Percentiles rank a stretch among this genome's conserved stretches.
Conservation (phyloP, 2,329 filamentous ascomycete genomes). For the Fusarium denticulatum region DNA sequence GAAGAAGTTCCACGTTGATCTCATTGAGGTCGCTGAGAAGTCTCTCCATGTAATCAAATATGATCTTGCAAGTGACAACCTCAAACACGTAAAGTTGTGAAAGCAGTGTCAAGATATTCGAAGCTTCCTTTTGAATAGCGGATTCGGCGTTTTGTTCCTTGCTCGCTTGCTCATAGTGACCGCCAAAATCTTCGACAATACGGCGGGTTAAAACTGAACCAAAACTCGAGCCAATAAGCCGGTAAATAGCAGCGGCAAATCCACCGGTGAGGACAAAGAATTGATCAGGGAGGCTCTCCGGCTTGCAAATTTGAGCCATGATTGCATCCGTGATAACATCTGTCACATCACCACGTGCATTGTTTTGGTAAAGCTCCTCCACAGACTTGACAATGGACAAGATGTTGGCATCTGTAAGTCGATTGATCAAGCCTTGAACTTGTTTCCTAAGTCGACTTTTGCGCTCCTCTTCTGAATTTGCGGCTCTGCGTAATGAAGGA, state of each 20-base stretch:
- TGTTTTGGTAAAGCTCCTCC: conserved; percentile 82
- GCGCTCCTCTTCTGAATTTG: conserved; percentile 72
- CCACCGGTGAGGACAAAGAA: conserved; percentile 91
- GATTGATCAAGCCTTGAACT: conserved; percentile 88
- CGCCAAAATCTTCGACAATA: conserved; percentile 78
- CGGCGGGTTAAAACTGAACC: conserved; percentile 86
- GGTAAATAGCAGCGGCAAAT: conserved; percentile 89
- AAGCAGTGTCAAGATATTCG: conserved; percentile 84
- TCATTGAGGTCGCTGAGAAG: conserved; percentile 82
- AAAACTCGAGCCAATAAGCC: conserved; percentile 86
- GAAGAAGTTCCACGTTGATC: conserved; percentile 85
- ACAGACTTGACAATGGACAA: conserved; percentile 84
- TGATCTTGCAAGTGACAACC: conserved; percentile 80
- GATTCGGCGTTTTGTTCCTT: conserved; percentile 53
- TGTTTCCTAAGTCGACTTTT: conserved; percentile 78
- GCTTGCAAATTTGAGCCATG: conserved; percentile 81
- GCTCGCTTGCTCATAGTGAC: conserved; percentile 64
- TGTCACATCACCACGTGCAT: conserved; percentile 90
- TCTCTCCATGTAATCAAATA: conserved; percentile 90
- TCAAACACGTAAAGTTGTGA: conserved; percentile 94
- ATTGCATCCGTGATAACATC: conserved; percentile 81
- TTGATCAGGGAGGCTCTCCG: conserved; percentile 82
- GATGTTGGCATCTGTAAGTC: conserved; percentile 90
- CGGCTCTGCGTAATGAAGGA: conserved; percentile 77
- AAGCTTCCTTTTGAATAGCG: conserved; percentile 51